Evolutionary conservation across 2,329 filamentous ascomycete genomes (phyloP).

Genomic region (Fusarium odoratissimum): DNA sequence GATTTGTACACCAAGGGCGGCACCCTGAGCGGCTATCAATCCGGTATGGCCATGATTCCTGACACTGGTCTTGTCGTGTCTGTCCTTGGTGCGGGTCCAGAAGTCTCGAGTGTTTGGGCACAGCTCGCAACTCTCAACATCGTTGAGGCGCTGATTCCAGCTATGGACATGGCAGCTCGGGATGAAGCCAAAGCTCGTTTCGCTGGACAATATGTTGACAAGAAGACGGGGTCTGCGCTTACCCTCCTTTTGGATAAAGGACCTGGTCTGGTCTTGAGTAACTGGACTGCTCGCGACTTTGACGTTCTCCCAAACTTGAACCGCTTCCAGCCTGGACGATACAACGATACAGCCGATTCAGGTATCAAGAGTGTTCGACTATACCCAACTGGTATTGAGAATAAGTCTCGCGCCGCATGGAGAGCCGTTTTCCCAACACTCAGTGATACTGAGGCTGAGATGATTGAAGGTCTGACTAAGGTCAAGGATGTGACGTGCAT

Average conservation of each 20-base stretch:
- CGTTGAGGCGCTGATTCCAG: neutral
- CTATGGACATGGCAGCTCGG: neutral
- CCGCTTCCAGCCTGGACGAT: neutral
- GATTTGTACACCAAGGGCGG: constrained; percentile 1
- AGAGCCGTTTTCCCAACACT: neutral
- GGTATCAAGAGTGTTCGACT: neutral
- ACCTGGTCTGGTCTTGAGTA: neutral
- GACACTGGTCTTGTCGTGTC: neutral
- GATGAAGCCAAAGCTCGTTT: neutral
- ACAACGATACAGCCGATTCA: neutral
- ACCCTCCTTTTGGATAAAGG: neutral
- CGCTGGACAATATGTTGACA: neutral
- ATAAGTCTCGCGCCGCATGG: neutral
- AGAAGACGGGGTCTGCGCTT: neutral
- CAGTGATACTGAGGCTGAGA: neutral
- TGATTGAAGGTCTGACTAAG: neutral
- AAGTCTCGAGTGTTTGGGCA: neutral
- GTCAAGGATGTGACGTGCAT: constrained; percentile 3
- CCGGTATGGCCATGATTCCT: neutral
- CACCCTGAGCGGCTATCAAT: neutral
- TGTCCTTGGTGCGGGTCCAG: constrained; percentile 1
- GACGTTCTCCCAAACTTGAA: neutral
- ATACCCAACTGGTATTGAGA: neutral
- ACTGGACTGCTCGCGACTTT: neutral
- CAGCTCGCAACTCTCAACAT: neutral